Evolutionary conservation across 116 monocot species (phyloP).

Genomic region (Dioscorea cayenensis): DNA sequence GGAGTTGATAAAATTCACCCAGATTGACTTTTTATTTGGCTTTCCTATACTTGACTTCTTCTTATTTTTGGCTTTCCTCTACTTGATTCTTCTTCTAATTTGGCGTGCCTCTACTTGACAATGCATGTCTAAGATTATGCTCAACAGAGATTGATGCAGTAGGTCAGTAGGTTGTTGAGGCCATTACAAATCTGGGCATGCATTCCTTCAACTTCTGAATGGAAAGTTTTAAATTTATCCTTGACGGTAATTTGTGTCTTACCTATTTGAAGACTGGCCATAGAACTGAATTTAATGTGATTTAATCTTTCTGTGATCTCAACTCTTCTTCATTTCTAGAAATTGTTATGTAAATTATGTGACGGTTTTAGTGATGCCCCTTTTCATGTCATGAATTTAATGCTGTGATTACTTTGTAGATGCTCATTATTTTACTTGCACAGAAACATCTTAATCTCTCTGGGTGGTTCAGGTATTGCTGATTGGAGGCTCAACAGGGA

Average conservation of each 20-base stretch:
- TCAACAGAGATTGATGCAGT: background rate
- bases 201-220: background rate
- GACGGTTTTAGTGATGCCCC: too few species aligned
- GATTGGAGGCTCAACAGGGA: conserved; percentile 97
- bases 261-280: background rate
- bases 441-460: background rate
- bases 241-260: background rate
- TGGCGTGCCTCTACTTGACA: background rate
- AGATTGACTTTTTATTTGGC: background rate
- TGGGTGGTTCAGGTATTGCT: conserved; percentile 44
- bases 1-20: too few species aligned
- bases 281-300: background rate
- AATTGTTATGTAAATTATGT: background rate
- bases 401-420: background rate
- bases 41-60: background rate
- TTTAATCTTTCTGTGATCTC: background rate
- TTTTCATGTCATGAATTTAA: background rate
- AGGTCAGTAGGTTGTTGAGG: background rate
- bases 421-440: background rate
- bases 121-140: background rate
- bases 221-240: background rate
- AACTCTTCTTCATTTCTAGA: background rate
- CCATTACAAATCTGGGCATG: background rate
- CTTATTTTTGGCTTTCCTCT: background rate
- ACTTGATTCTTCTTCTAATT: too few species aligned